Percentiles rank a stretch among this genome's conserved stretches.
Conservation (phyloP, 2,329 filamentous ascomycete genomes). For the Colletotrichum viniferum region DNA sequence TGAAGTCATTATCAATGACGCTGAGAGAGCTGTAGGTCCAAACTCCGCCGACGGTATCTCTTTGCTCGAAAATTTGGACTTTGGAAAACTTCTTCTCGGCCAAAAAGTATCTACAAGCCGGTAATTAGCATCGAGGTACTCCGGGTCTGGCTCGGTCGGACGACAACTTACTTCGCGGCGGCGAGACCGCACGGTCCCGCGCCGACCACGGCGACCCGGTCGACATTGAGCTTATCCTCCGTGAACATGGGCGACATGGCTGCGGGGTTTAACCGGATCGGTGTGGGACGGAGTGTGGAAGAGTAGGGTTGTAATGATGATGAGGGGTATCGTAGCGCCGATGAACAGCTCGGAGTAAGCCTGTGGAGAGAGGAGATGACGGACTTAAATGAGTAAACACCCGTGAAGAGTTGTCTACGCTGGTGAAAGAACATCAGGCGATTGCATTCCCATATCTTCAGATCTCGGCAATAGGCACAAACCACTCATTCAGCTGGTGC, state of each 20-base stretch:
- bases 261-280: neutral
- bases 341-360: neutral
- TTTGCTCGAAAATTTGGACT: constrained; percentile 74
- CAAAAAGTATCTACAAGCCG: constrained; percentile 62
- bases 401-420: neutral
- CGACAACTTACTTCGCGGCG: constrained; percentile 47
- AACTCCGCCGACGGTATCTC: constrained; percentile 67
- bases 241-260: constrained; percentile 23
- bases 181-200: constrained; percentile 73
- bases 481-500: neutral
- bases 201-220: constrained; percentile 71
- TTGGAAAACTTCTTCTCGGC: constrained; percentile 66
- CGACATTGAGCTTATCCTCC: constrained; percentile 33
- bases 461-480: neutral
- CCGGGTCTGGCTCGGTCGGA: neutral
- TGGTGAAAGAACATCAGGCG: neutral
- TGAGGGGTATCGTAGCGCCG: neutral
- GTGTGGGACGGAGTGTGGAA: neutral
- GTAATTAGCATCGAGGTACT: neutral
- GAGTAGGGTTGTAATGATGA: neutral
- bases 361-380: neutral
- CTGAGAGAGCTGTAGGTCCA: constrained; percentile 67
- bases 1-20: constrained; percentile 23
- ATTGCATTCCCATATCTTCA: neutral
- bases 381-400: neutral